A percentile compares a stretch with the other conserved stretches of the same genome.
These are phyloP conservation scores for Austroboletus festivus DNA, from an alignment of 768 basidiomycete genomes.

Conservation along the genomic window DNA sequence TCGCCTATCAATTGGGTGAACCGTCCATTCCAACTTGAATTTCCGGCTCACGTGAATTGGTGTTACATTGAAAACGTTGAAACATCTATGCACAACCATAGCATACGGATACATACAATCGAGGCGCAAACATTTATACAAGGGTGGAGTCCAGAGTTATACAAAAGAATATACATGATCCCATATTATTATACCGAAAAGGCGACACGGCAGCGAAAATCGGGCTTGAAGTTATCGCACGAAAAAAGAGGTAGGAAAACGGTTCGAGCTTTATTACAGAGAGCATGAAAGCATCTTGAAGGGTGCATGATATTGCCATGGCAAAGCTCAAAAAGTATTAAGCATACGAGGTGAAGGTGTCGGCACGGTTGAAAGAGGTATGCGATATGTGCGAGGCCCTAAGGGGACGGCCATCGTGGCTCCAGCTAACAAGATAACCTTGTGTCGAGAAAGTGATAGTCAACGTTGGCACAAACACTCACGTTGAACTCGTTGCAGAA, in stretches of 20 bases:
- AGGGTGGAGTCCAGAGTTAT: conserved; percentile 18
- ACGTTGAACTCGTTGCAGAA: conserved; percentile 34
- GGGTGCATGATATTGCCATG: conserved; percentile 4
- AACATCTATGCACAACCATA: conserved; percentile 3
- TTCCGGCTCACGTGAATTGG: too few species aligned
- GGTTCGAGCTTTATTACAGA: not conserved
- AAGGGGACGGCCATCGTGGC: conserved; percentile 22
- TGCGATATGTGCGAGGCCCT: conserved; percentile 14
- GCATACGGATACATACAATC: conserved; percentile 22
- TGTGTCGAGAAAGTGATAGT: conserved; percentile 3
- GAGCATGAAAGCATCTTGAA: conserved; percentile 22
- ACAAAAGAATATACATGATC: conserved; percentile 33
- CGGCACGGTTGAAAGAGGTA: conserved; percentile 16
- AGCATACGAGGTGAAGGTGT: conserved; percentile 21
- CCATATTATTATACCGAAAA: conserved; percentile 26
- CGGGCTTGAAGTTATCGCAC: conserved; percentile 20
- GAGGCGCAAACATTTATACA: conserved; percentile 22
- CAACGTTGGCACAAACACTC: conserved; percentile 7
- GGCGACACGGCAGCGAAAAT: conserved; percentile 11
- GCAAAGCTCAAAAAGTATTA: conserved; percentile 7
- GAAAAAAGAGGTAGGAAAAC: conserved; percentile 7
- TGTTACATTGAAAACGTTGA: not conserved
- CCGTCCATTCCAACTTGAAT: too few species aligned
- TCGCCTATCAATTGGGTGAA: too few species aligned
- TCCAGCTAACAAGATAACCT: conserved; percentile 31